Conservation (phyloP, 495 filamentous ascomycete species). For the Penicillium turbatum region DNA sequence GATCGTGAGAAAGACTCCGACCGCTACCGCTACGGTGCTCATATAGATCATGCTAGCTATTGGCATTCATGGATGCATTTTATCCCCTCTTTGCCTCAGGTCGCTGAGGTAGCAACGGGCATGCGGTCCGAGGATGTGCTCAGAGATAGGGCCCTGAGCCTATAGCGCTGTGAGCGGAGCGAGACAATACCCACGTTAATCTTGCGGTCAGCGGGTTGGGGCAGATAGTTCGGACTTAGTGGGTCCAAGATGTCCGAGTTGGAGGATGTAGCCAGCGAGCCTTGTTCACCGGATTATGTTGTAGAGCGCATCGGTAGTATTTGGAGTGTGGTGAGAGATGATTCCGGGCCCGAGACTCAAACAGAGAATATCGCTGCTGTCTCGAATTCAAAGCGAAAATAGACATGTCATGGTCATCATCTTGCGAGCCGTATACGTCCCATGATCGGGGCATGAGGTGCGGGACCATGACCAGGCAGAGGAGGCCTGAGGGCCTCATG, state of each 20-base stretch:
- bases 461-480: conserved; percentile 17
- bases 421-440: conserved; percentile 1
- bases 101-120: background rate
- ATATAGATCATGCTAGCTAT: background rate
- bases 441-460: conserved; percentile 25
- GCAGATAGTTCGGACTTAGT: conserved; percentile 18
- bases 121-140: background rate
- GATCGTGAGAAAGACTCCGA: background rate
- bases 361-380: too few relatives aligned
- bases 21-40: too few relatives aligned
- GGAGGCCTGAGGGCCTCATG: background rate
- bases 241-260: conserved; percentile 17
- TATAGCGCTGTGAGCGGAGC: conserved; percentile 7
- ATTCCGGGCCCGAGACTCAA: background rate
- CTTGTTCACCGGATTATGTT: background rate
- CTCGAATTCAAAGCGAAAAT: background rate
- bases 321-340: background rate
- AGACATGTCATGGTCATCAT: background rate
- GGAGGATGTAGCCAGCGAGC: background rate
- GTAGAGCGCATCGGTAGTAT: background rate
- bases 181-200: conserved; percentile 6
- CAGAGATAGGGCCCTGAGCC: background rate
- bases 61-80: background rate
- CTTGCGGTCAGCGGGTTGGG: conserved; percentile 30
- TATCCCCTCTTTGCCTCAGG: background rate